Conservation (phyloP, 345 rosid genomes). For the Mangifera indica region DNA sequence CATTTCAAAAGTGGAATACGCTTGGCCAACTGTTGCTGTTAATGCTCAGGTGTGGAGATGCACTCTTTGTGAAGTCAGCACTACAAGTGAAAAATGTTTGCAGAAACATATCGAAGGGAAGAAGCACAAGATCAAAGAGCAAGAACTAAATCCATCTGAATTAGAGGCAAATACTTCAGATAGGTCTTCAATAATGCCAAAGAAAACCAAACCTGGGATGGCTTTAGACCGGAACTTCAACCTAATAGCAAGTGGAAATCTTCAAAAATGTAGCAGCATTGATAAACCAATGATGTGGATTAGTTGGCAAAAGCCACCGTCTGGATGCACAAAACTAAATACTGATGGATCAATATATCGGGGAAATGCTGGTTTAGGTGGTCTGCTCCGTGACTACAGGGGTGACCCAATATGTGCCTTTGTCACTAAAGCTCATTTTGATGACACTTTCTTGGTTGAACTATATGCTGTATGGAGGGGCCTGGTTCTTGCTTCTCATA, state of each 20-base stretch:
- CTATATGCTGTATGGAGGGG: slow-evolving; percentile 45
- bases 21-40: slow-evolving; percentile 1
- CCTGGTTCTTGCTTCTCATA: slow-evolving; percentile 33
- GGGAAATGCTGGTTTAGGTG: slow-evolving; percentile 33
- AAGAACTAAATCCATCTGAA: slow-evolving; percentile 12
- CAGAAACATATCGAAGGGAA: slow-evolving; percentile 31
- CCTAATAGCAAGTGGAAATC: neutral
- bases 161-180: neutral
- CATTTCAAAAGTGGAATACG: neutral
- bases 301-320: slow-evolving; percentile 34
- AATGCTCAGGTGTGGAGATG: slow-evolving; percentile 37
- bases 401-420: slow-evolving; percentile 36
- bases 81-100: slow-evolving; percentile 27
- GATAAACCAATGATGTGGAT: slow-evolving; percentile 30
- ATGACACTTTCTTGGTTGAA: slow-evolving; percentile 39
- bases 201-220: neutral
- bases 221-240: slow-evolving; percentile 15
- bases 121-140: slow-evolving; percentile 30
- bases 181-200: neutral
- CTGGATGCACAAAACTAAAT: slow-evolving; percentile 38
- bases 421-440: slow-evolving; percentile 34
- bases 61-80: slow-evolving; percentile 29
- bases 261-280: slow-evolving; percentile 22
- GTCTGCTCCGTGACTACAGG: slow-evolving; percentile 33
- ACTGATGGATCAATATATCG: slow-evolving; percentile 34